Evolutionary conservation across 805 yeast species (phyloP), one percentile per base, ranked within the genome.

Genomic region (Wickerhamiella brachini): DNA sequence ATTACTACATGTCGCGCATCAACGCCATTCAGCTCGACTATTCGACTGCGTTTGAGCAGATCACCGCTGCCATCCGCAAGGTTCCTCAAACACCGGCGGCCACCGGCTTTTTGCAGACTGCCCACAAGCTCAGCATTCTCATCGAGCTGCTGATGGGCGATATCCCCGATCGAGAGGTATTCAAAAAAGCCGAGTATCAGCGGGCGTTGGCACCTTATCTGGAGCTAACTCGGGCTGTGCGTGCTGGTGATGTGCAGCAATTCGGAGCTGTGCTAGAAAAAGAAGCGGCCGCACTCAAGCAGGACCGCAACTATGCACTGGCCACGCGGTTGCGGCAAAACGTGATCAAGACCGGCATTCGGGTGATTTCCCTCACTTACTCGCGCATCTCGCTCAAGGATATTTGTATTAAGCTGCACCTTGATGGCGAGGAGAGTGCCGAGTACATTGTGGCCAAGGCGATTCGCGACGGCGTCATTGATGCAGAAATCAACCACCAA

Each of bases 401-500:
- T 64, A 88, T 93, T 52, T 93, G 98, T 68, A 77, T 93, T 61
- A 86, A 90, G 64, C 77, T 93, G 64, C 88, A 85, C 59, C 76
- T 93, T 55, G 98, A 90, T 62, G 81, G 89, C 47, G 99, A 93
- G 71, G 89, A 93, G 63, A 82, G 90, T 60, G 95, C 96, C 1
- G 99, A 93, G 71, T 93, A 90, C 66, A 88, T 93, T 66, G 95
- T 93, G 21, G 86, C 96, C 39, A 90, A 93, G 71, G 93, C 97
- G 23, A 90, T 93, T 53, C 81, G 95, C 62, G 99, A 93, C 65
- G 96, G 95, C 54, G 97, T 93, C 49, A 86, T 93, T 64, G 97
- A 93, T 62, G 97, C 98, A 3, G 78, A 80, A 51, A 84, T 93
- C 59, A 85, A 93, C 65, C 96, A 89, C 68, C 86, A 85, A 63